Evolutionary conservation across 2,329 filamentous ascomycete genomes (phyloP).

Genomic region (Cytospora leucostoma): DNA sequence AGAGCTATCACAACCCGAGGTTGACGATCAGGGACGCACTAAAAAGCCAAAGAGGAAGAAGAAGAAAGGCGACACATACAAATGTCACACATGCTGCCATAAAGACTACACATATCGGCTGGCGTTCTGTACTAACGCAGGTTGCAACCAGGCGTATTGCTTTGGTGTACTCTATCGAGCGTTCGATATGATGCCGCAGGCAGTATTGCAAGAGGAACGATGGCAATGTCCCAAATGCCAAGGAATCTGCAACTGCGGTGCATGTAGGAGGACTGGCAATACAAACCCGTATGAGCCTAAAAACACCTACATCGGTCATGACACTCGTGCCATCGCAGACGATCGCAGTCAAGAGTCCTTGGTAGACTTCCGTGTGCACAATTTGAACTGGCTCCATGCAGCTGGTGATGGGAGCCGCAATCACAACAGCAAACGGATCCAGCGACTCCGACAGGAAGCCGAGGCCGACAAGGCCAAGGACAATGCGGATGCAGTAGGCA

Average conservation of each 20-base stretch:
- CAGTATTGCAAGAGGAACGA: slow-evolving; percentile 74
- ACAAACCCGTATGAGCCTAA: slow-evolving; percentile 82
- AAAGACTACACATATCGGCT: slow-evolving; percentile 83
- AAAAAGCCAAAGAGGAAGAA: slow-evolving; percentile 60
- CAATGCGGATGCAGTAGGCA: slow-evolving; percentile 32
- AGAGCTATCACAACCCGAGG: slow-evolving; percentile 53
- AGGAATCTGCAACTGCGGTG: slow-evolving; percentile 83
- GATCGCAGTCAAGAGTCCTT: slow-evolving; percentile 86
- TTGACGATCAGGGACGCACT: slow-evolving; percentile 63
- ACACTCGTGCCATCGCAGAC: slow-evolving; percentile 88
- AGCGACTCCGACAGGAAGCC: slow-evolving; percentile 56
- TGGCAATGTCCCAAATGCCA: slow-evolving; percentile 91
- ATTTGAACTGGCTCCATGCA: slow-evolving; percentile 76
- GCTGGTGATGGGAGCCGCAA: slow-evolving; percentile 59
- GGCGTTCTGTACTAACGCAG: slow-evolving; percentile 70
- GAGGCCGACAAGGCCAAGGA: slow-evolving; percentile 59
- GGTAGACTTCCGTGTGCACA: slow-evolving; percentile 88
- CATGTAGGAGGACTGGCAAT: slow-evolving; percentile 67
- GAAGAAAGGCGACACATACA: slow-evolving; percentile 56
- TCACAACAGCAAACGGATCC: slow-evolving; percentile 59
- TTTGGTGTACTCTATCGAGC: slow-evolving; percentile 91
- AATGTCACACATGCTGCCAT: slow-evolving; percentile 82
- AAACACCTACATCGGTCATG: slow-evolving; percentile 84
- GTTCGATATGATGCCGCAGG: slow-evolving; percentile 85
- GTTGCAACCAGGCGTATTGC: slow-evolving; percentile 78